These are phyloP conservation scores for Colletotrichum sp. DNA, from an alignment of 2,329 filamentous ascomycete species.

Conservation along the genomic window DNA sequence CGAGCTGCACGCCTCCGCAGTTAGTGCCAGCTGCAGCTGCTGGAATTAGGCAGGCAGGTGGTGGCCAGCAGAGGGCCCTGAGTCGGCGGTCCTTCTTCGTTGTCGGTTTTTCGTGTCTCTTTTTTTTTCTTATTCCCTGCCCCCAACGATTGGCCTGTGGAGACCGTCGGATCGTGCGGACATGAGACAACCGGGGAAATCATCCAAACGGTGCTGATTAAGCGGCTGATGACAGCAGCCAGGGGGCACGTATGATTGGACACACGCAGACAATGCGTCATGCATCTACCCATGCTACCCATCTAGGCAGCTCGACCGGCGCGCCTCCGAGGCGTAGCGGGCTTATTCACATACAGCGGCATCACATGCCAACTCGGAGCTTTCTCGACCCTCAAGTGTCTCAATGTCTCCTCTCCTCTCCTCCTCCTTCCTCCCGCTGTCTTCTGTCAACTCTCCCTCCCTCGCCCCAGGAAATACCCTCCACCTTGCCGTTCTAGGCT, in stretches of 20 bases:
- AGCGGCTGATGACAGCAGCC: not conserved
- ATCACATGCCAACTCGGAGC: constrained; percentile 23
- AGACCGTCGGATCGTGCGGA: not conserved
- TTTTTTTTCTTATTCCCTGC: not conserved
- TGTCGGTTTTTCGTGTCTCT: not conserved
- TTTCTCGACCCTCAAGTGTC: not conserved
- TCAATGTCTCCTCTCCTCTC: not conserved
- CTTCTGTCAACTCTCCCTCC: constrained; percentile 11
- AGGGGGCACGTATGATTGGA: not conserved
- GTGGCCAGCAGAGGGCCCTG: not conserved
- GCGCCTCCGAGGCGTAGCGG: not conserved
- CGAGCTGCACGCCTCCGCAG: constrained; percentile 7
- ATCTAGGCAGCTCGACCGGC: not conserved
- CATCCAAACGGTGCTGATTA: not conserved
- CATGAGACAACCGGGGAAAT: constrained; percentile 12
- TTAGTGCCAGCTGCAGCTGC: not conserved
- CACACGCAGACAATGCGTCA: not conserved
- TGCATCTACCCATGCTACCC: not conserved
- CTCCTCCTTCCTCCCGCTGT: constrained; percentile 7
- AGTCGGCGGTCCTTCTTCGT: not conserved
- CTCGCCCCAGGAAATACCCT: constrained; percentile 8
- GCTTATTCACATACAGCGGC: constrained; percentile 14
- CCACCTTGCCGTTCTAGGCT: constrained; percentile 17
- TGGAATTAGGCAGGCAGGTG: not conserved
- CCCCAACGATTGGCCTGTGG: constrained; percentile 1